phyloP scores from a whole-genome alignment of 495 filamentous ascomycete genomes.

The Tricharina praecox region DNA sequence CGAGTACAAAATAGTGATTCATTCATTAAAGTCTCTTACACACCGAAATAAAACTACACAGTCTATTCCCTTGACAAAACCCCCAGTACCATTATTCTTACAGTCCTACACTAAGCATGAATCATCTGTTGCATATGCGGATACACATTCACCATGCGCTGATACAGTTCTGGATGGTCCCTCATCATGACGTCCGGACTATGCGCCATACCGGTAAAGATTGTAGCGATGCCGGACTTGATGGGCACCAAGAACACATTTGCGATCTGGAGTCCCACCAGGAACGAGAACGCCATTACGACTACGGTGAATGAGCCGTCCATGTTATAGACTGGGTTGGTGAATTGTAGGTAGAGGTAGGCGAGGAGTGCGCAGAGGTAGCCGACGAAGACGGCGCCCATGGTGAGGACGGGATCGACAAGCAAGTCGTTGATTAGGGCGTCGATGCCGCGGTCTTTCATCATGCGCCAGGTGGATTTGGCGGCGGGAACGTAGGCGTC shows the following conservation, averaged over 20 bases:
- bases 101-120: neutral
- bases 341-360: slow-evolving; percentile 70
- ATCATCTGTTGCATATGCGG: slow-evolving; percentile 53
- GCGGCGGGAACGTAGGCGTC: slow-evolving; percentile 70
- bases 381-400: slow-evolving; percentile 68
- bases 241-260: slow-evolving; percentile 76
- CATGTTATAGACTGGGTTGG: slow-evolving; percentile 58
- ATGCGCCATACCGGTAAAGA: slow-evolving; percentile 80
- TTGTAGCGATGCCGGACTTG: slow-evolving; percentile 54
- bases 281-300: slow-evolving; percentile 65
- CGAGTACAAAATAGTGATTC: too few species aligned
- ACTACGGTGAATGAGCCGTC: slow-evolving; percentile 47
- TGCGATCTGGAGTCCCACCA: slow-evolving; percentile 72
- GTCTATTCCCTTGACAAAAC: neutral
- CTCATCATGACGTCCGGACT: slow-evolving; percentile 70
- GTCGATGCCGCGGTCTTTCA: slow-evolving; percentile 80
- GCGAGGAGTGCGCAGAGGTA: slow-evolving; percentile 67
- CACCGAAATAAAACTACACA: neutral
- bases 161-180: slow-evolving; percentile 66
- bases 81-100: neutral
- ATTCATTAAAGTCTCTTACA: too few species aligned
- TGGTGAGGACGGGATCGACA: slow-evolving; percentile 70
- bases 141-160: slow-evolving; percentile 59
- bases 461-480: slow-evolving; percentile 78
- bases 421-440: slow-evolving; percentile 80